Conservation (phyloP, 768 basidiomycete genomes). For the Albatrellus ellisii region DNA sequence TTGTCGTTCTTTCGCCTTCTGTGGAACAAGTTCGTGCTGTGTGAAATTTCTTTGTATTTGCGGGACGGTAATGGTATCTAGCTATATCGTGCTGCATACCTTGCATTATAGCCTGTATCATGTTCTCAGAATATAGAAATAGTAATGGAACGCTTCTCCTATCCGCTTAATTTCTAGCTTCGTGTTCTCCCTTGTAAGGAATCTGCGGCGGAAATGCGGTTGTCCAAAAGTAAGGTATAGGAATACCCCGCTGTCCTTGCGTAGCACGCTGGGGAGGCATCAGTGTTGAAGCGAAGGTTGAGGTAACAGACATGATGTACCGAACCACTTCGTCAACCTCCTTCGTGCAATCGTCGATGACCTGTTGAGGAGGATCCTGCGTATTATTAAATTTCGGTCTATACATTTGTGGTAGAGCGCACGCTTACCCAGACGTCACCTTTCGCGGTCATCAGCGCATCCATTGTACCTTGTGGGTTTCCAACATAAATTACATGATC, state of each 20-base stretch:
- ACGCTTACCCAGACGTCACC: constrained; percentile 69
- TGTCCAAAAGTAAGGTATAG: constrained; percentile 83
- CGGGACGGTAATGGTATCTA: background rate
- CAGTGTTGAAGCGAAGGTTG: background rate
- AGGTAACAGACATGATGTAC: constrained; percentile 21
- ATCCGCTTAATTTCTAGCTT: constrained; percentile 54
- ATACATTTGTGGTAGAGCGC: constrained; percentile 10
- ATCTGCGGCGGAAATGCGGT: constrained; percentile 73
- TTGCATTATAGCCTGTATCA: background rate
- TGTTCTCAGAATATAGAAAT: constrained; percentile 55
- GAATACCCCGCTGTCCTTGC: constrained; percentile 43
- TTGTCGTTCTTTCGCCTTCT: background rate
- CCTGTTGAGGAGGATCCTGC: constrained; percentile 63
- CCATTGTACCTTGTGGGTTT: constrained; percentile 52
- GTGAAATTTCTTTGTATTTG: background rate
- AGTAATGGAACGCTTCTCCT: constrained; percentile 78
- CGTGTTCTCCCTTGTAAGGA: constrained; percentile 42
- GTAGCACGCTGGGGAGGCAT: constrained; percentile 38
- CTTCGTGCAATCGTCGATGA: constrained; percentile 54
- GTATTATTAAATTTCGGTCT: constrained; percentile 1
- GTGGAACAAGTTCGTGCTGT: background rate
- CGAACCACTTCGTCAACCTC: constrained; percentile 71
- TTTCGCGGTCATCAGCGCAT: constrained; percentile 78
- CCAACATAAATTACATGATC: background rate
- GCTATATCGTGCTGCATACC: background rate